phyloP scores from a whole-genome alignment of 495 filamentous ascomycete species.

The Penicillium arizonense region DNA sequence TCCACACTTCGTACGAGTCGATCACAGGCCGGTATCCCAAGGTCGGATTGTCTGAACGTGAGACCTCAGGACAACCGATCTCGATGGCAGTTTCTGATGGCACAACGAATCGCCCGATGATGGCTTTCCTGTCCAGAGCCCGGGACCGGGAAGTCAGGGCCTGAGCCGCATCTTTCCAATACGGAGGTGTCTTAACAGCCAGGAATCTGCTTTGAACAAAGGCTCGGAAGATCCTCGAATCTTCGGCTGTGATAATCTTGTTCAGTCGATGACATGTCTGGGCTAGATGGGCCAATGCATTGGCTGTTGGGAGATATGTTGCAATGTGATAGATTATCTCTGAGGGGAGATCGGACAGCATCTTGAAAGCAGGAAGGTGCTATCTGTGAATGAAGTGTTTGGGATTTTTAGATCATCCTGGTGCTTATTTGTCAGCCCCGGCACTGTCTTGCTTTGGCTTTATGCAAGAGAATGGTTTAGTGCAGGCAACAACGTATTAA shows the following conservation, averaged over 20 bases:
- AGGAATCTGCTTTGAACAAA: constrained; percentile 58
- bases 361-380: constrained; percentile 6
- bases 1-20: constrained; percentile 59
- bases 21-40: constrained; percentile 63
- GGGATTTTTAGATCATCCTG: background rate
- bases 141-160: constrained; percentile 57
- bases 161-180: constrained; percentile 53
- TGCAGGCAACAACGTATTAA: too few species aligned
- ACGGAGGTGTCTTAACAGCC: constrained; percentile 35
- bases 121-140: constrained; percentile 58
- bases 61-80: constrained; percentile 27
- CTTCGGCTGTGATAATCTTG: constrained; percentile 50
- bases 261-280: constrained; percentile 51
- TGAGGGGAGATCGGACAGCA: constrained; percentile 55
- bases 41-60: constrained; percentile 51
- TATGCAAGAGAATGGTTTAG: too few species aligned
- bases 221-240: constrained; percentile 50
- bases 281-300: constrained; percentile 44
- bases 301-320: constrained; percentile 51
- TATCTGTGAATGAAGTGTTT: too few species aligned
- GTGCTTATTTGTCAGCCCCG: background rate
- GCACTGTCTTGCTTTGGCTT: too few species aligned
- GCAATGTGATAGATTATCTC: constrained; percentile 61
- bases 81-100: constrained; percentile 34
- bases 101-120: constrained; percentile 54